Base-by-base conservation (phyloP, 192 early-diverging fungal genomes). In the Chytriomyces sp. region DNA sequence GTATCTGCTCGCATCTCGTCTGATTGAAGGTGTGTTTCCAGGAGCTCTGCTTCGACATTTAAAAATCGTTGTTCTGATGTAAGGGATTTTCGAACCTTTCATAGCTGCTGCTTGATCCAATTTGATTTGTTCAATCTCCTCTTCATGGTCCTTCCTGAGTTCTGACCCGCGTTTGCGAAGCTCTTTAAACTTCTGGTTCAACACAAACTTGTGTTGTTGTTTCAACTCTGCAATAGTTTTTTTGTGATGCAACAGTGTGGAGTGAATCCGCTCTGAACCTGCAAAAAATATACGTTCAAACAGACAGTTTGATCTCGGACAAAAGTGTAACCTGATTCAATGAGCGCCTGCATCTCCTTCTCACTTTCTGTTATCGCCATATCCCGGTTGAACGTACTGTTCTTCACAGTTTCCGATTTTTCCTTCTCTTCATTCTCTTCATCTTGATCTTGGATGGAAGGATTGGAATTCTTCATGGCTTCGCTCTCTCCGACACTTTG, bases 81-180 rank as follows among this genome's bases (percentile, higher is more conserved):
- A 39, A 57, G 10, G 19, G 55, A 57, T n/a, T n/a, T n/a, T n/a
- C n/a, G 33, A 5, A 59, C 58, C 70, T 25, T 73, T 37, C 71
- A 73, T 63, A 14, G 49, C 28, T 4, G 38, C 41, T 26, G 40
- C 5, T 60, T 73, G 71, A 37, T 73, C 71, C 17, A 58, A 22
- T 39, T 73, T 73, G 59, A 73, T 34, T 40, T 52, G 59, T 31
- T 73, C 54, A 25, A 73, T 73, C 36, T 73, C 71, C 38, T 73
- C 71, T 44, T 73, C 71, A 2, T 73, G 71, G 4, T 73, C 71
- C 38, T 73, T 73, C 12, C 39, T 39, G 12, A 73, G 10, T 31
- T 62, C 71, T 59, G 54, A 31, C 5, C 62, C 5, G 32, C 64
- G 62, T 0, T 60, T 19, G 28, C 71, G 71, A n/a, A 63, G 59